phyloP scores from a whole-genome alignment of 2,329 filamentous ascomycete genomes.

The Talaromyces sp. region DNA sequence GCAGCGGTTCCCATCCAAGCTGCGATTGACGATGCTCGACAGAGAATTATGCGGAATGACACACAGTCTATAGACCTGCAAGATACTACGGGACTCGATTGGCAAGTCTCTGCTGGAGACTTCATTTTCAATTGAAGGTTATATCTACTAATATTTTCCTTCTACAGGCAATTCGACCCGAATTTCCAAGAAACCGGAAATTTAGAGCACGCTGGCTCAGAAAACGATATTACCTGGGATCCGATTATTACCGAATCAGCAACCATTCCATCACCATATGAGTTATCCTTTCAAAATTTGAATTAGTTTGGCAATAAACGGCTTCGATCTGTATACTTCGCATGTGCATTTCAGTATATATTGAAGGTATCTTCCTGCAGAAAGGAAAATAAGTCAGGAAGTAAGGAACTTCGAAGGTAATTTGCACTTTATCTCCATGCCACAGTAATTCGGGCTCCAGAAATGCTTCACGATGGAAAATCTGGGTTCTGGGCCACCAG shows the following conservation, averaged over 20 bases:
- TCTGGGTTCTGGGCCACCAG: too few species aligned
- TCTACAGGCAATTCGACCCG: not conserved
- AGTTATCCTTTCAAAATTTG: not conserved
- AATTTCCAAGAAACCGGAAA: not conserved
- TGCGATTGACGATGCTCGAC: not conserved
- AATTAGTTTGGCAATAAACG: not conserved
- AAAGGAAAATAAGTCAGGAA: too few species aligned
- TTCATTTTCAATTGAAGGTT: not conserved
- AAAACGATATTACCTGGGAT: not conserved
- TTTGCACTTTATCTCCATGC: too few species aligned
- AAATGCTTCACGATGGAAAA: too few species aligned
- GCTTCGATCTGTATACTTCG: too few species aligned
- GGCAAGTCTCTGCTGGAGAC: not conserved
- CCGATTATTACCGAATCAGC: not conserved
- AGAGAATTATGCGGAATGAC: not conserved
- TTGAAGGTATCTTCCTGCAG: too few species aligned
- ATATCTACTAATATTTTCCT: not conserved
- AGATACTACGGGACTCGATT: not conserved
- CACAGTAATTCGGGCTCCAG: too few species aligned
- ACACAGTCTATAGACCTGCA: not conserved
- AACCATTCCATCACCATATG: not conserved
- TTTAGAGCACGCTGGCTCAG: not conserved
- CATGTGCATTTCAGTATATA: too few species aligned
- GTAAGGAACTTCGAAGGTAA: too few species aligned
- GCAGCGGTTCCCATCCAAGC: not conserved